These are phyloP conservation scores for Parathielavia appendiculata DNA, from an alignment of 495 filamentous ascomycete species.

Conservation along the genomic window DNA sequence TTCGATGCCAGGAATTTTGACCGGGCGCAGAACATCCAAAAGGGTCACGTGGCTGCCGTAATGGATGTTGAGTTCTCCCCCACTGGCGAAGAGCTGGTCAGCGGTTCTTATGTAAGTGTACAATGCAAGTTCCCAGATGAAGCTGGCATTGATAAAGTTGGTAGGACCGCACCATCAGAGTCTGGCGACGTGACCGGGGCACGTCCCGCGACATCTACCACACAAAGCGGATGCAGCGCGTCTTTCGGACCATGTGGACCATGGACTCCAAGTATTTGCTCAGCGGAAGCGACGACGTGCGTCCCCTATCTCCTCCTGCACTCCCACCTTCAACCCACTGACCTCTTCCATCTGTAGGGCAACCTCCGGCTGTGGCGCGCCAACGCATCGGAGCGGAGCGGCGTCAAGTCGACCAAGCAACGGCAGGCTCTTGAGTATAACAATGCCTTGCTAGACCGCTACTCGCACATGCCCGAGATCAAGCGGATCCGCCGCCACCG, in stretches of 20 bases:
- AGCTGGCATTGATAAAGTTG: not conserved
- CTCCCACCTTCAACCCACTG: not conserved
- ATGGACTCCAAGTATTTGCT: conserved; percentile 86
- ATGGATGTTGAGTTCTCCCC: conserved; percentile 97
- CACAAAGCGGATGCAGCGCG: conserved; percentile 89
- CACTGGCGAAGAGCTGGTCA: conserved; percentile 89
- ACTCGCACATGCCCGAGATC: conserved; percentile 94
- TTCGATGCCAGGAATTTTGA: conserved; percentile 40
- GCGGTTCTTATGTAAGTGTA: conserved; percentile 71
- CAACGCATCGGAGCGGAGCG: conserved; percentile 77
- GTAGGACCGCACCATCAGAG: conserved; percentile 43
- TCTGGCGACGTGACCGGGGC: conserved; percentile 75
- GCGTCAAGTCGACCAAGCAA: conserved; percentile 77
- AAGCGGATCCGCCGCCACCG: conserved; percentile 82
- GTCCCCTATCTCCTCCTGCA: not conserved
- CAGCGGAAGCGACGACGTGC: conserved; percentile 72
- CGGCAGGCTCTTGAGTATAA: conserved; percentile 90
- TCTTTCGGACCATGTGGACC: conserved; percentile 76
- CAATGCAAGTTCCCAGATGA: conserved; percentile 59
- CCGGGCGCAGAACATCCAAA: conserved; percentile 73
- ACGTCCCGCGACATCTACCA: conserved; percentile 93
- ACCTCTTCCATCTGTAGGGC: conserved; percentile 38
- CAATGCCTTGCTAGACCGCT: conserved; percentile 73
- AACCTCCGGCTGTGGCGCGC: conserved; percentile 90
- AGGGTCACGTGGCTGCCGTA: conserved; percentile 92